phyloP scores from a whole-genome alignment of 225 moss, liverwort and hornwort genomes.

The Takakia lepidozioides region DNA sequence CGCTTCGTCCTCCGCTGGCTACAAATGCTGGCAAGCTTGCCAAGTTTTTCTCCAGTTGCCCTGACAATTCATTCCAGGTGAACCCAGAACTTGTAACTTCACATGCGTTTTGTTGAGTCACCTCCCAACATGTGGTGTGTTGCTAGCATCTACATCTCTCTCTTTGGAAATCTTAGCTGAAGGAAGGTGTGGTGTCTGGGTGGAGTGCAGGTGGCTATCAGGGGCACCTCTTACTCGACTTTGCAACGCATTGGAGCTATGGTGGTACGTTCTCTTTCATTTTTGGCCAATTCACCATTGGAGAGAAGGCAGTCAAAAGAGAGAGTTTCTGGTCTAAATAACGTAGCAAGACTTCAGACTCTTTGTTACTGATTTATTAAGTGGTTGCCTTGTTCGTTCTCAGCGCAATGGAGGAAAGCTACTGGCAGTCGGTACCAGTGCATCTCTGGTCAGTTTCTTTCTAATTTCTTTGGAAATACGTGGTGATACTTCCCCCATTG shows the following conservation, averaged over 20 bases:
- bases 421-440: slow-evolving; percentile 85
- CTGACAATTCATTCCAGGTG: slow-evolving; percentile 99
- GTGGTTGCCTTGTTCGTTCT: slow-evolving; percentile 2
- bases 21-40: slow-evolving; percentile 53
- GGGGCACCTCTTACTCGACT: slow-evolving; percentile 62
- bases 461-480: no score
- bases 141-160: no score
- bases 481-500: no score
- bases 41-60: slow-evolving; percentile 70
- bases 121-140: no score
- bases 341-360: no score
- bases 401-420: slow-evolving; percentile 90
- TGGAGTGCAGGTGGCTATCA: slow-evolving; percentile 56
- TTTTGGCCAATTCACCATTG: neutral
- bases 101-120: no score
- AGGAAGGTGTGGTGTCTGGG: neutral
- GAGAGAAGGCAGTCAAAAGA: neutral
- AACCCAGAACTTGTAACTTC: no score
- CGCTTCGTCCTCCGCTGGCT: slow-evolving; percentile 61
- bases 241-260: slow-evolving; percentile 83
- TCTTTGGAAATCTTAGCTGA: no score
- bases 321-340: no score
- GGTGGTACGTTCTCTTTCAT: slow-evolving; percentile 26
- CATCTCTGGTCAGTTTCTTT: slow-evolving; percentile 68
- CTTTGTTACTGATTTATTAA: no score